Percentiles rank a stretch among this genome's conserved stretches.
Conservation (phyloP, 2,329 filamentous ascomycete species). For the Rugonectria rugulosa region DNA sequence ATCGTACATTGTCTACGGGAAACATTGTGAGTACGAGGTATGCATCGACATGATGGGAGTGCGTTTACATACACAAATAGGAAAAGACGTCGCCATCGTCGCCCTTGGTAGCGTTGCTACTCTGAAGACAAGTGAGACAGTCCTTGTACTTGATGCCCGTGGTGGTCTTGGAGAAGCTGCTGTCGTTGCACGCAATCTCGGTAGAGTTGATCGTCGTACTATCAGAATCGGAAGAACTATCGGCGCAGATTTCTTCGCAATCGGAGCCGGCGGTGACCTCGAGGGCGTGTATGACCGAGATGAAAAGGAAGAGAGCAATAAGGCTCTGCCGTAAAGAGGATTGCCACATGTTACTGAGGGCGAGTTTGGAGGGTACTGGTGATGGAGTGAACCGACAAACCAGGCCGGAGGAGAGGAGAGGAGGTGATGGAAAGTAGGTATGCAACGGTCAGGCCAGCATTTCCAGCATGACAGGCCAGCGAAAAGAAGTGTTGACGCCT, state of each 20-base stretch:
- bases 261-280: constrained; percentile 59
- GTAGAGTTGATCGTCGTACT: constrained; percentile 50
- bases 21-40: neutral
- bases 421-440: neutral
- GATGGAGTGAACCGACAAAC: constrained; percentile 4
- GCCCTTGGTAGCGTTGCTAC: constrained; percentile 50
- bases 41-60: neutral
- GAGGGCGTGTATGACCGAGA: constrained; percentile 40
- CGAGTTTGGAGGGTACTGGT: neutral
- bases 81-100: constrained; percentile 52
- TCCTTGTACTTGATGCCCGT: constrained; percentile 55
- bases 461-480: constrained; percentile 25
- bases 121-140: constrained; percentile 56
- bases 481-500: neutral
- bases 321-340: neutral
- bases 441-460: constrained; percentile 1
- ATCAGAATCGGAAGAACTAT: constrained; percentile 37
- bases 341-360: constrained; percentile 14
- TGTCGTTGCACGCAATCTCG: constrained; percentile 57
- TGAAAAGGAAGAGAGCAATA: constrained; percentile 8
- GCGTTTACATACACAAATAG: constrained; percentile 54
- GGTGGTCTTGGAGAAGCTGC: constrained; percentile 45
- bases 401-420: neutral
- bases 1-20: constrained; percentile 58
- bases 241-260: constrained; percentile 58